Base-by-base conservation (phyloP, 805 yeast species). In the Clavispora phyllophila region DNA sequence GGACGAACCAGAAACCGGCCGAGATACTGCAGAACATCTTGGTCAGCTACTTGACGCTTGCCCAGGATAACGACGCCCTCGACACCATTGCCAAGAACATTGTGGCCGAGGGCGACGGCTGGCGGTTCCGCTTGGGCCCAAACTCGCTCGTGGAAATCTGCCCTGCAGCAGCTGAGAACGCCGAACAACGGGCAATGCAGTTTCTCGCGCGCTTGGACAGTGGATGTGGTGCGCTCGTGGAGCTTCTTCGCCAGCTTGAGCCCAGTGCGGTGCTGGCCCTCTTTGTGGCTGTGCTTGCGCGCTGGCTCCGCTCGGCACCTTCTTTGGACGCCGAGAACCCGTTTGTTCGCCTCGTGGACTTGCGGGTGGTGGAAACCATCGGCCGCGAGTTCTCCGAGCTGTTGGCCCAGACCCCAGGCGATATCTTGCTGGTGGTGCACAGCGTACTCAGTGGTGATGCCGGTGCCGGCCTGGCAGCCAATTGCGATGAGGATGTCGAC, bases 311-410 rank as follows among this genome's bases (percentile, higher is more conserved):
- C 2, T 41, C 46, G 6, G 54, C 49, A 28, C 39, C 51, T n/a
- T 42, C 44, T 1, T 50, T 53, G 18, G 61, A 54, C 4, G 66
- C 63, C 2, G 65, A 66, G 5, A 71, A 74, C 45, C 83, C 87
- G n/a, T 73, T 78, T 40, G 50, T 72, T 7, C 68, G 76, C 41
- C 63, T 86, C 28, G 63, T 79, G 6, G 83, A 84, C 54, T 64
- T 87, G 45, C 76, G 82, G 45, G 55, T 87, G 9, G 60, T 90
- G 39, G 93, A 88, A 55, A 61, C 65, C 25, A 62, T 87, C 26
- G 78, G 81, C 19, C 73, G 73, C 4, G 67, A 70, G 13, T 81
- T 83, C 54, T 83, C 78, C 46, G 78, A 80, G 8, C 70, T 70
- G 36, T 56, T 84, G 22, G 72, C 81, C 7, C 68, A 68, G 29